These are phyloP conservation scores for Phascolomyces articulosus DNA, from an alignment of 371 early-diverging fungal species.

Conservation along the genomic window DNA sequence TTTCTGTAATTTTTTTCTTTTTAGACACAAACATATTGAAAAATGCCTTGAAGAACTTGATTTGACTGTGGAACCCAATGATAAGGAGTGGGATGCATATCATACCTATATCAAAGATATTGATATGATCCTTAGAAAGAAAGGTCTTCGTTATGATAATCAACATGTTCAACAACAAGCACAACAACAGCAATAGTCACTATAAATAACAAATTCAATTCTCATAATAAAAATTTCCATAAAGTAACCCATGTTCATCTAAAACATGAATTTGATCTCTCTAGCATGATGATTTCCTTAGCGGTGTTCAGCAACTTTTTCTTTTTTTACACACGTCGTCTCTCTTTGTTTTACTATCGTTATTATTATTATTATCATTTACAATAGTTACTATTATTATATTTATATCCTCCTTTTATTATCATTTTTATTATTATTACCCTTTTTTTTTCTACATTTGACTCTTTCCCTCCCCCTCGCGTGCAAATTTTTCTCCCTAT, in stretches of 20 bases:
- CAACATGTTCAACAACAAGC: not conserved
- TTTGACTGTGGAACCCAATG: constrained; percentile 18
- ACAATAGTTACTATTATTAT: not conserved
- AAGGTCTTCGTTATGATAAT: constrained; percentile 45
- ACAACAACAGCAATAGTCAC: not conserved
- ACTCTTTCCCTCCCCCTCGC: constrained; percentile 45
- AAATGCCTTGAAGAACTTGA: constrained; percentile 24
- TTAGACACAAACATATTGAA: constrained; percentile 45
- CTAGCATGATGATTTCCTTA: too few species aligned
- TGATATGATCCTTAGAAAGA: constrained; percentile 41
- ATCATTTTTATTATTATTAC: not conserved
- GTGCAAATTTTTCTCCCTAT: not conserved
- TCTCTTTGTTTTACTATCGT: too few species aligned
- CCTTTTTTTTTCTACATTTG: constrained; percentile 63
- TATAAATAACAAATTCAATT: not conserved
- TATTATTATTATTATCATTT: too few species aligned
- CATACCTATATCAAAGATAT: constrained; percentile 37
- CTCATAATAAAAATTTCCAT: not conserved
- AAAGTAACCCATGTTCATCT: not conserved
- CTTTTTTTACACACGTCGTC: constrained; percentile 45
- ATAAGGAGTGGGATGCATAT: constrained; percentile 50
- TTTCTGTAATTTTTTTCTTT: not conserved
- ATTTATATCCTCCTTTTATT: constrained; percentile 79
- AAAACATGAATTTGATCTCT: constrained; percentile 2
- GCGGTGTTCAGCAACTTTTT: too few species aligned